A percentile compares a stretch with the other conserved stretches of the same genome.
These are phyloP conservation scores for Dioscorea dumetorum DNA, from an alignment of 106 monocot species.

Conservation along the genomic window DNA sequence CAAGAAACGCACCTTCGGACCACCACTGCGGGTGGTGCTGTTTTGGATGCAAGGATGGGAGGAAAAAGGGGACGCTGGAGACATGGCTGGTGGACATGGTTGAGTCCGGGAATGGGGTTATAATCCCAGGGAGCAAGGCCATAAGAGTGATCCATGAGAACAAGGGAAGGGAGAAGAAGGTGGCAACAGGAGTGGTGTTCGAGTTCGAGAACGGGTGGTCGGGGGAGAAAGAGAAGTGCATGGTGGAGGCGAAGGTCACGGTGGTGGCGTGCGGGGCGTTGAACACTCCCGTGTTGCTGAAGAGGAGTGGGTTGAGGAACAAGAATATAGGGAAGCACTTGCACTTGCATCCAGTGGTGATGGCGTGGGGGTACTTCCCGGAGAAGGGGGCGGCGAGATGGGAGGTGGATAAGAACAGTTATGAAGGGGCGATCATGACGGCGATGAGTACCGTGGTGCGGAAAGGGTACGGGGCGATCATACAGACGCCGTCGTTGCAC, in stretches of 20 bases:
- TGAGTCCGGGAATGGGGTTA: slow-evolving; percentile 50
- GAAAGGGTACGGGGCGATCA: slow-evolving; percentile 31
- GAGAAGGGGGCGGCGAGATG: slow-evolving; percentile 10
- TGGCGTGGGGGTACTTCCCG: slow-evolving; percentile 83
- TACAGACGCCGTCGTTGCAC: slow-evolving; percentile 66
- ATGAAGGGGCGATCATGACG: slow-evolving; percentile 53
- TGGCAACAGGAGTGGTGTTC: slow-evolving; percentile 33
- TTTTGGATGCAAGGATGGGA: slow-evolving; percentile 58
- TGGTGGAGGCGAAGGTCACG: slow-evolving; percentile 37
- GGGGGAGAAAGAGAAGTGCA: slow-evolving; percentile 14
- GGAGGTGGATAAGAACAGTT: slow-evolving; percentile 30
- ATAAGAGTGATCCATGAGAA: slow-evolving; percentile 19
- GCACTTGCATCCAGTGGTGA: slow-evolving; percentile 70
- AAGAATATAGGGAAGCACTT: slow-evolving; percentile 68
- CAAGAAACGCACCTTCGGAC: slow-evolving; percentile 40
- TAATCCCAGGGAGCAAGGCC: slow-evolving; percentile 46
- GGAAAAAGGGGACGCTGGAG: slow-evolving; percentile 46
- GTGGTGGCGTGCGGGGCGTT: slow-evolving; percentile 69
- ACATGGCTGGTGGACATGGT: slow-evolving; percentile 74
- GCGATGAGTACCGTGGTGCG: slow-evolving; percentile 29
- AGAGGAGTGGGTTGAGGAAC: slow-evolving; percentile 43
- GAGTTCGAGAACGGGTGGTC: slow-evolving; percentile 10
- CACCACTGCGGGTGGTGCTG: slow-evolving; percentile 81
- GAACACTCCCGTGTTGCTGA: slow-evolving; percentile 43
- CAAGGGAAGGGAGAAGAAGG: slow-evolving; percentile 8